Conservation (phyloP, 2,329 filamentous ascomycete species). For the Colletotrichum horii region DNA sequence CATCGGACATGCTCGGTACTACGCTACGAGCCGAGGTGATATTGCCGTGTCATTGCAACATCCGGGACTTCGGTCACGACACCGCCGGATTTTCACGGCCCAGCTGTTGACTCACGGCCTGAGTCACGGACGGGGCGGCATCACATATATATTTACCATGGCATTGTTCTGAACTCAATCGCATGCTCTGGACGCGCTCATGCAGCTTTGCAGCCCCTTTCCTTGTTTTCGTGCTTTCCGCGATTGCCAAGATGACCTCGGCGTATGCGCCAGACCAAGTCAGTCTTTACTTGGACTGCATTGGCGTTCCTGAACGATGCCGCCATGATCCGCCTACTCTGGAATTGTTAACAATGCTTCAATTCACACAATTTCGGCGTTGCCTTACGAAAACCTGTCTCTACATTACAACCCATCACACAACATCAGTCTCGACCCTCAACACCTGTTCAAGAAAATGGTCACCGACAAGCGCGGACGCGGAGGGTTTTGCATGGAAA, state of each 20-base stretch:
- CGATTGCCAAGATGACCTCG: not conserved
- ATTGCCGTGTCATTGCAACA: not conserved
- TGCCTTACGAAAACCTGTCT: conserved; percentile 63
- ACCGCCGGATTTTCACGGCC: not conserved
- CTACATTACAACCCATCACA: conserved; percentile 54
- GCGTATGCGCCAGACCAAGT: not conserved
- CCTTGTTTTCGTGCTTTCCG: not conserved
- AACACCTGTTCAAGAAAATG: conserved; percentile 55
- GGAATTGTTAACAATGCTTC: conserved; percentile 26
- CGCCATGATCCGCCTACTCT: not conserved
- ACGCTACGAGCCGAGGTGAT: not conserved
- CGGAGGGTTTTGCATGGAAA: conserved; percentile 69
- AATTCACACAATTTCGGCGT: conserved; percentile 52
- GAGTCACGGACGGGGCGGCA: not conserved
- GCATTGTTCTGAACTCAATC: not conserved
- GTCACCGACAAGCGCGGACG: conserved; percentile 44
- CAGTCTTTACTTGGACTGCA: not conserved
- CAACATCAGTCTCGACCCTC: conserved; percentile 46
- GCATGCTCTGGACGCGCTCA: not conserved
- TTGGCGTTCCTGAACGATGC: not conserved
- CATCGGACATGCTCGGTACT: conserved; percentile 14
- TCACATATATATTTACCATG: not conserved
- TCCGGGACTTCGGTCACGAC: not conserved
- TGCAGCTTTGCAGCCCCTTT: not conserved
- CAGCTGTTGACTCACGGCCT: not conserved